Base-by-base conservation (phyloP, 192 early-diverging fungal species). In the Coemansia biformis region DNA sequence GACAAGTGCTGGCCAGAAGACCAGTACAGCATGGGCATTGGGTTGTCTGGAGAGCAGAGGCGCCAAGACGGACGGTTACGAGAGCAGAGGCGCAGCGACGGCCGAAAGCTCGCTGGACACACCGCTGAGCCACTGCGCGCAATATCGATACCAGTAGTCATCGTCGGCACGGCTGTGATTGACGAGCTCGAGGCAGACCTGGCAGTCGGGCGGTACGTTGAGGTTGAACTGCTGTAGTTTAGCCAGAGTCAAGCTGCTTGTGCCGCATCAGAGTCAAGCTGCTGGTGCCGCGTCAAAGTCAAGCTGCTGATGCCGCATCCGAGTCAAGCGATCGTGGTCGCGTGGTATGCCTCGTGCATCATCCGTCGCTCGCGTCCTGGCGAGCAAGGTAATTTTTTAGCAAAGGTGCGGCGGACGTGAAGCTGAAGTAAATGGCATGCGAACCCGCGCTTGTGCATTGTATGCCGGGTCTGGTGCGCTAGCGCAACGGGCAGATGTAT, bases 121-220 rank as follows among this genome's bases (percentile, higher is more conserved):
- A 12, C 18, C 22, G 40, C n/a, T 15, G 38, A 13, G 12, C 18
- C 49, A 7, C 21, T 29, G 17, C 28, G 32, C 13, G 28, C 28
- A 14, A 51, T 41, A 33, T 22, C 49, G 4, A 64, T 72, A 57
- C 68, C 68, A 4, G 68, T 72, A 4, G 61, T 72, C 11, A 43
- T 60, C 40, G 61, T 72, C 18, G 52, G 44, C 49, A 44, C 36
- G 18, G 30, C 21, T 11, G 57, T 55, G 13, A 45, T 72, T 41
- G 45, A 40, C 16, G 61, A 64, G 54, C 43, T 72, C 28, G 61
- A 72, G 41, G 36, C 41, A n/a, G 58, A 64, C 47, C 43, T 72
- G 36, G 43, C 29, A 5, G 49, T 53, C 11, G 68, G 68, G 14
- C 44, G 50, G 3, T 43, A 38, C 43, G 57, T 72, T 40, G 43